phyloP scores from a whole-genome alignment of 1,284 basidiomycete species.

The Rhodotorula glutinis region DNA sequence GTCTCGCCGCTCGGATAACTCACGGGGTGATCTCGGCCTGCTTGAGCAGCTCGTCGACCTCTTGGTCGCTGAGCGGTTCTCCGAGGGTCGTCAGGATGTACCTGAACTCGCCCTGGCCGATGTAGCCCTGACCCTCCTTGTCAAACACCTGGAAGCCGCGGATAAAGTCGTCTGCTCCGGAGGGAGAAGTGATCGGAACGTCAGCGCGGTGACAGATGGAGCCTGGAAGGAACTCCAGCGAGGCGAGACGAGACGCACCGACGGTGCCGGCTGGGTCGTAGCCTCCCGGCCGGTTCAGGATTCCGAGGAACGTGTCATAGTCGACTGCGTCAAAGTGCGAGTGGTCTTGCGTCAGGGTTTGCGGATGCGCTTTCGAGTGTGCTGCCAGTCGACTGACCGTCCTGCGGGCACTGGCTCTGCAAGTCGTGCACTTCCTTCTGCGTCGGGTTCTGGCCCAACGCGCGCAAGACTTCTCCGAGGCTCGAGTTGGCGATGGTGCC shows the following conservation, averaged over 20 bases:
- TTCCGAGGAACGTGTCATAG: slow-evolving; percentile 82
- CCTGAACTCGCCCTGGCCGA: slow-evolving; percentile 83
- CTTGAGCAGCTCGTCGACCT: slow-evolving; percentile 96
- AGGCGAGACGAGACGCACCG: slow-evolving; percentile 54
- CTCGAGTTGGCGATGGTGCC: slow-evolving; percentile 82
- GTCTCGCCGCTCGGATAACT: no score
- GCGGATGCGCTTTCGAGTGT: no score
- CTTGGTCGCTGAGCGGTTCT: slow-evolving; percentile 96
- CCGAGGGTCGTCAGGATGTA: slow-evolving; percentile 95
- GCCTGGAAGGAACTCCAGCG: neutral
- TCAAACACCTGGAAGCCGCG: slow-evolving; percentile 99
- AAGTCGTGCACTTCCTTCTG: slow-evolving; percentile 89
- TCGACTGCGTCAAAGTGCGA: slow-evolving; percentile 59
- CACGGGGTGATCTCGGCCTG: slow-evolving; percentile 82
- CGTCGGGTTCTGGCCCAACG: slow-evolving; percentile 95
- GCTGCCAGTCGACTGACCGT: neutral
- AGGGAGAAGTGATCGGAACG: neutral
- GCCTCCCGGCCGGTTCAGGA: slow-evolving; percentile 91
- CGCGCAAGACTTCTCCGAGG: slow-evolving; percentile 90
- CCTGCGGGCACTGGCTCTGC: slow-evolving; percentile 51
- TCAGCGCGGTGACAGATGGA: neutral
- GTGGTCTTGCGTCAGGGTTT: neutral
- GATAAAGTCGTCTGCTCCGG: slow-evolving; percentile 83
- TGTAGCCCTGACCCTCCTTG: slow-evolving; percentile 95
- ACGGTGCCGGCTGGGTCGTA: slow-evolving; percentile 94